phyloP scores from a whole-genome alignment of 2,329 filamentous ascomycete species.

The Penicillium paneum region DNA sequence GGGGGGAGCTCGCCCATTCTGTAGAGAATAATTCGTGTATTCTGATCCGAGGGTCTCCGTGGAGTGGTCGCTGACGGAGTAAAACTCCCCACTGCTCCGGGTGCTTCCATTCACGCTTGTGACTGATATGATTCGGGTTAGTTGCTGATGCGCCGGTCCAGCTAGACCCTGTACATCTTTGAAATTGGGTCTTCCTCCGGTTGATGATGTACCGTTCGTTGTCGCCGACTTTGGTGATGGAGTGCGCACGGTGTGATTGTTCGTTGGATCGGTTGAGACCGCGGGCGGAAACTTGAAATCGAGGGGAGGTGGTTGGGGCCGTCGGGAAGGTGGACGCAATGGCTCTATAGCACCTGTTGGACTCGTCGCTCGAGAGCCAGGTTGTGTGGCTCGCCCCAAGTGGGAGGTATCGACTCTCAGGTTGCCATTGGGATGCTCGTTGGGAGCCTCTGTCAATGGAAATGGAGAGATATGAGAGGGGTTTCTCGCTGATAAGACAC shows the following conservation, averaged over 20 bases:
- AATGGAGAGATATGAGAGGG: constrained; percentile 34
- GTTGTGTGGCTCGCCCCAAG: constrained; percentile 24
- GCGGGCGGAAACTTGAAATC: constrained; percentile 58
- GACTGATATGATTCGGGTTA: constrained; percentile 69
- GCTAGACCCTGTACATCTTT: constrained; percentile 27
- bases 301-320: constrained; percentile 37
- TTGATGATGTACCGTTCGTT: constrained; percentile 15
- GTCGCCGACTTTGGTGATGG: constrained; percentile 31
- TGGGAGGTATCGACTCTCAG: constrained; percentile 36
- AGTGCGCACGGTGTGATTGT: constrained; percentile 27
- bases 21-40: constrained; percentile 56
- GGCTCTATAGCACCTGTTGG: constrained; percentile 38
- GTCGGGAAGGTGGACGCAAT: constrained; percentile 41
- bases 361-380: constrained; percentile 28
- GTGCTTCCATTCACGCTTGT: constrained; percentile 76
- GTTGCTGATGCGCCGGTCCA: constrained; percentile 37
- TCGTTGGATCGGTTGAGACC: constrained; percentile 32
- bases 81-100: constrained; percentile 90
- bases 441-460: constrained; percentile 31
- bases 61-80: constrained; percentile 91
- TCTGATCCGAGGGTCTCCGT: constrained; percentile 91
- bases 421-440: constrained; percentile 26
- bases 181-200: constrained; percentile 14
- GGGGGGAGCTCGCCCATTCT: constrained; percentile 52
- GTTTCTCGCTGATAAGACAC: constrained; percentile 30